phyloP scores from a whole-genome alignment of 2,329 filamentous ascomycete species.

The Sporothrix luriei region DNA sequence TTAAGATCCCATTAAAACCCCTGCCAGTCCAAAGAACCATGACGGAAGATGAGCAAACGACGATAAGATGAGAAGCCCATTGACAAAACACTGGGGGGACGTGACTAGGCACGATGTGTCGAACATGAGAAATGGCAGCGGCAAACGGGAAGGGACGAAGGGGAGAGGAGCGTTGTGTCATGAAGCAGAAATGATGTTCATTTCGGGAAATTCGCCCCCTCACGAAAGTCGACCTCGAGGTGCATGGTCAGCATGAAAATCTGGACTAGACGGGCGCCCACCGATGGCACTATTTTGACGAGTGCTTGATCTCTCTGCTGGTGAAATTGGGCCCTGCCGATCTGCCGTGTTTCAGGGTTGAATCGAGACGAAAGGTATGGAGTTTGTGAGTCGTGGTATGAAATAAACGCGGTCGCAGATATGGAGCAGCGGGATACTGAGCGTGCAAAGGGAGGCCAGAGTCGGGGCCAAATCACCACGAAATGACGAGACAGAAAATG shows the following conservation, averaged over 20 bases:
- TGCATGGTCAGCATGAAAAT: neutral
- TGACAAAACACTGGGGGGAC: neutral
- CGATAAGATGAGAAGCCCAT: neutral
- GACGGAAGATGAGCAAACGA: neutral
- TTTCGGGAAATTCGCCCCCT: conserved; percentile 14
- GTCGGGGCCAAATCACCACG: neutral
- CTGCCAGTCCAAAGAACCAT: neutral
- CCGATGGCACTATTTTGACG: conserved; percentile 20
- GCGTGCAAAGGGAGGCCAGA: neutral
- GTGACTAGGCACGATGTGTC: neutral
- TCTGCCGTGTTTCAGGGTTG: conserved; percentile 33
- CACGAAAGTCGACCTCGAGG: neutral
- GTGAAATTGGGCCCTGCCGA: conserved; percentile 29
- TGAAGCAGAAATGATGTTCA: conserved; percentile 22
- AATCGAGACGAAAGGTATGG: conserved; percentile 3
- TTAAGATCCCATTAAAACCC: neutral
- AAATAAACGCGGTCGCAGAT: neutral
- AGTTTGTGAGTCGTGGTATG: neutral
- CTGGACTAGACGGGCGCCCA: neutral
- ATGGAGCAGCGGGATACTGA: neutral
- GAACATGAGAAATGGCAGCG: conserved; percentile 3
- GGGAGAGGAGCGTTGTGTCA: neutral
- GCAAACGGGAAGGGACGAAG: neutral
- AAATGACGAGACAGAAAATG: neutral
- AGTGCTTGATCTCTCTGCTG: conserved; percentile 10